A percentile compares a stretch with the other conserved stretches of the same genome.
Evolutionary conservation across 805 yeast species (phyloP).

Genomic region (Grigorovia yakushimaensis): DNA sequence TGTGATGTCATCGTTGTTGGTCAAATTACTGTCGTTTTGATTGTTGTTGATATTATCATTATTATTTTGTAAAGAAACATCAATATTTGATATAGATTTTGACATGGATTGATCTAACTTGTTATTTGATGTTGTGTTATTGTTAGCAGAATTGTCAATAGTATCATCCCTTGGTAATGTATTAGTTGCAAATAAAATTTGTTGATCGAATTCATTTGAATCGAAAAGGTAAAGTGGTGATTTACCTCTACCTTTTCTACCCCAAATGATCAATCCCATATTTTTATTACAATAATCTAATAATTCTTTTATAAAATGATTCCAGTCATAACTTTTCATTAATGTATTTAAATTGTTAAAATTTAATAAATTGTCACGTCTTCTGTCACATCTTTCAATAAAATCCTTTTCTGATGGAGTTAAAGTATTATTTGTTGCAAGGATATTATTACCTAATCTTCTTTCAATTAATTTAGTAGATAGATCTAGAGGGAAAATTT

Average conservation of each 20-base stretch:
- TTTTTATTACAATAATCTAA: conserved; percentile 70
- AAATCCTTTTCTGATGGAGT: conserved; percentile 78
- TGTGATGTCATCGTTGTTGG: not conserved
- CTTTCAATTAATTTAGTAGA: conserved; percentile 31
- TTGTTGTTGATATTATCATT: not conserved
- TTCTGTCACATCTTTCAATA: conserved; percentile 56
- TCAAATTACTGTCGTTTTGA: not conserved
- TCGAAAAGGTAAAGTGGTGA: conserved; percentile 20
- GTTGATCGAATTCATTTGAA: conserved; percentile 17
- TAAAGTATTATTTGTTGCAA: conserved; percentile 32
- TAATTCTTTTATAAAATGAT: conserved; percentile 66
- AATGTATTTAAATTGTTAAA: conserved; percentile 41
- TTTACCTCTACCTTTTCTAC: conserved; percentile 36
- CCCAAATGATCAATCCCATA: conserved; percentile 65
- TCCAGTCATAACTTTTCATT: conserved; percentile 75
- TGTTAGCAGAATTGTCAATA: not conserved
- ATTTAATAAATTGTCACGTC: conserved; percentile 52
- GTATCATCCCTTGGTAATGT: conserved; percentile 5
- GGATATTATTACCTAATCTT: conserved; percentile 11
- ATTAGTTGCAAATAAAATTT: conserved; percentile 17
- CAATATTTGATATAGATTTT: too few relatives aligned
- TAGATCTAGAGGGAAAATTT: conserved; percentile 61
- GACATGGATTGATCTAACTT: not conserved
- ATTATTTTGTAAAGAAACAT: not conserved
- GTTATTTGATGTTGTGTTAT: not conserved